Percentiles rank a stretch among this genome's conserved stretches.
phyloP scores from a whole-genome alignment of 768 basidiomycete genomes.

The Pisolithus tinctorius region DNA sequence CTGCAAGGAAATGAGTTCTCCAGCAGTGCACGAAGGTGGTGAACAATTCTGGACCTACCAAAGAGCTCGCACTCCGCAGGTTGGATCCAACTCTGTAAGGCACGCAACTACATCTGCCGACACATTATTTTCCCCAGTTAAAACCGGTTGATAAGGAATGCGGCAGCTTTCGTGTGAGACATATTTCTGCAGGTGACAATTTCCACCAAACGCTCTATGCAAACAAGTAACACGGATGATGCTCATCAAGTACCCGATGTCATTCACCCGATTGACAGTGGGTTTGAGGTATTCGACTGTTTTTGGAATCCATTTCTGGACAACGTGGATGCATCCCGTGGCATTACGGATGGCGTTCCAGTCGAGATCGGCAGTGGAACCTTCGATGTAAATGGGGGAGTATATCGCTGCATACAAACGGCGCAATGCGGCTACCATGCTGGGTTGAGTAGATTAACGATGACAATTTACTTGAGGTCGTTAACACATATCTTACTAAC shows the following conservation, averaged over 20 bases:
- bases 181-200: background rate
- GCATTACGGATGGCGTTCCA: background rate
- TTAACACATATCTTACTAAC: background rate
- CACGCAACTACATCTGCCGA: background rate
- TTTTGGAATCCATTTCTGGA: background rate
- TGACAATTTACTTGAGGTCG: too few species aligned
- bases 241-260: background rate
- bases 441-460: background rate
- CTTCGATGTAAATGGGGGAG: background rate
- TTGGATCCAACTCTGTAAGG: background rate
- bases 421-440: background rate
- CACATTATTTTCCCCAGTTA: too few species aligned
- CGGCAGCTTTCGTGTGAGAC: background rate
- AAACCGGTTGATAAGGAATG: background rate
- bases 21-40: background rate
- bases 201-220: background rate
- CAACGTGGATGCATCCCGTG: background rate
- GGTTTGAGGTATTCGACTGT: background rate
- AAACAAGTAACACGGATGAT: background rate
- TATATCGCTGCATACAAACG: background rate
- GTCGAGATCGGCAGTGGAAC: background rate
- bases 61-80: background rate
- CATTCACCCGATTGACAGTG: background rate
- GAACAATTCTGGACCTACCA: background rate
- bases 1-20: constrained; percentile 22